Base-by-base conservation (phyloP, 371 early-diverging fungal species). In the Actinomucor elegans region DNA sequence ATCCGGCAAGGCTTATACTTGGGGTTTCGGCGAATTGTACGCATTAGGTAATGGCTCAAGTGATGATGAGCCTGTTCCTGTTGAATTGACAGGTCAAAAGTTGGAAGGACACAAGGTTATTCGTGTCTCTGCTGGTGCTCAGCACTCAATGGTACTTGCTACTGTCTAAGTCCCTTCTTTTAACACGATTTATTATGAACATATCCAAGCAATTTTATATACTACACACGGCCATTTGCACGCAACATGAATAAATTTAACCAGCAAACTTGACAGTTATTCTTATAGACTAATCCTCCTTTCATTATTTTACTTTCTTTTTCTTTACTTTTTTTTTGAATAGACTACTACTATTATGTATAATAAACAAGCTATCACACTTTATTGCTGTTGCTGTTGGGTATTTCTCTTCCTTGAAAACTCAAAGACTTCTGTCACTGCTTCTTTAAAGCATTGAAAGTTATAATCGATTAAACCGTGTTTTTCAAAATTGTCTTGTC, bases 381-480 rank as follows among this genome's bases (percentile, higher is more conserved):
- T 33, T 27, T 31, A 15, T 34, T 32, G 26, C 36, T 52, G 33
- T 15, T 52, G 31, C 23, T 73, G 69, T 28, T 75, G 72, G 32
- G 52, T 67, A 54, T 66, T 73, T 51, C 72, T 44, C 45, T 69
- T 71, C 54, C 75, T 67, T 27, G 78, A 74, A 44, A 87, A 73
- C 40, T 87, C 85, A 71, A 87, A 83, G 5, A 87, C 86, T 52
- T 87, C 83, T 10, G 81, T 79, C 45, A 87, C 81, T 24, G 88
- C 86, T 49, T 85, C 81, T 64, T 87, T 87, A 58, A 87, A 87
- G 57, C 88, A 87, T 48, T 84, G 85, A 40, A 94, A 92, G 57
- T 94, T 94, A 72, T 90, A 93, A 55, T 94, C 94, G 44, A 94
- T 83, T 64, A 94, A 59, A 4, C 93, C 95, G 57, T 89, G 90